Evolutionary conservation across 2,329 filamentous ascomycete species (phyloP).

Genomic region (Botrytis aclada): DNA sequence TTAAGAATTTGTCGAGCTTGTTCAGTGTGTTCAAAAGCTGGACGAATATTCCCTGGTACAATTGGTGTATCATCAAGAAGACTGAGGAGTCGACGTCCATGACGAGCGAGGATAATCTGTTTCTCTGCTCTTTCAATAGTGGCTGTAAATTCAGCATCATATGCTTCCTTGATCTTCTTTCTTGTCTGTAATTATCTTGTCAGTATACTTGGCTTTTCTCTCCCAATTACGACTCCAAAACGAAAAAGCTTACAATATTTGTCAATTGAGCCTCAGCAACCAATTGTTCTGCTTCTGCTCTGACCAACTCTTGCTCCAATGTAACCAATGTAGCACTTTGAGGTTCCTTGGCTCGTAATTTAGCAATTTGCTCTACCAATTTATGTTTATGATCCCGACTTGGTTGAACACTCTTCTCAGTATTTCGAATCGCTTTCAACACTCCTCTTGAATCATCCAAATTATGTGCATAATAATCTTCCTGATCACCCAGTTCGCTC

Average conservation of each 20-base stretch:
- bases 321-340: constrained; percentile 76
- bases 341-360: constrained; percentile 88
- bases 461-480: constrained; percentile 81
- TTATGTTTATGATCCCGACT: constrained; percentile 83
- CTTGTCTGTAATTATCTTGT: constrained; percentile 60
- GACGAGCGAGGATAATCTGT: constrained; percentile 88
- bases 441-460: constrained; percentile 79
- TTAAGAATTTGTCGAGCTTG: constrained; percentile 83
- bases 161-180: constrained; percentile 94
- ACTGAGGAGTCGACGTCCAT: constrained; percentile 79
- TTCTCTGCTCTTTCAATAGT: constrained; percentile 96
- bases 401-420: constrained; percentile 91
- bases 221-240: neutral
- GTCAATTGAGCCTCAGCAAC: constrained; percentile 95
- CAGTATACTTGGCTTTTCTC: constrained; percentile 15
- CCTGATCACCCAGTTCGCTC: constrained; percentile 89
- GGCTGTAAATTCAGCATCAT: constrained; percentile 81
- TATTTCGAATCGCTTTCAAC: constrained; percentile 92
- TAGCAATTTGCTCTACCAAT: constrained; percentile 88
- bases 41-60: constrained; percentile 76
- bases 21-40: constrained; percentile 61
- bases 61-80: constrained; percentile 88
- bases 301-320: constrained; percentile 92
- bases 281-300: constrained; percentile 91
- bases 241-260: constrained; percentile 68